Evolutionary conservation across 768 basidiomycete species (phyloP).

Genomic region (Mycena pura): DNA sequence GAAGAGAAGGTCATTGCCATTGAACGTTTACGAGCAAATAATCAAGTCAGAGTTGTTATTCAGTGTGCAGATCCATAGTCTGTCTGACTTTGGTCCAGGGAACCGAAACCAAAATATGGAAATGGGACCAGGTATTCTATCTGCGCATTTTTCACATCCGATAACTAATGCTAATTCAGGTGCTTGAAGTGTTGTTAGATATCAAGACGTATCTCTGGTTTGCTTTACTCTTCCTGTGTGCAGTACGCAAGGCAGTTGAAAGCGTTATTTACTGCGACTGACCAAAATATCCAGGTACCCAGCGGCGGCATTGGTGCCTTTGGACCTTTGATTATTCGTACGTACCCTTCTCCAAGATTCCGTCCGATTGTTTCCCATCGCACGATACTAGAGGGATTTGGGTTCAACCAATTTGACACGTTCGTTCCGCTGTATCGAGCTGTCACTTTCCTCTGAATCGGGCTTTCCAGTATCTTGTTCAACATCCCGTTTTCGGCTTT

Average conservation of each 20-base stretch:
- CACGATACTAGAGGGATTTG: conserved; percentile 40
- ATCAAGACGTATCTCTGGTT: conserved; percentile 52
- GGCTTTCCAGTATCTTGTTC: conserved; percentile 44
- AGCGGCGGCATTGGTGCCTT: conserved; percentile 50
- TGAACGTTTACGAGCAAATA: conserved; percentile 50
- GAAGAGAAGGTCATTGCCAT: conserved; percentile 51
- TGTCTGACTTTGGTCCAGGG: conserved; percentile 31
- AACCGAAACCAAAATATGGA: conserved; percentile 53
- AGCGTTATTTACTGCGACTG: too few species aligned
- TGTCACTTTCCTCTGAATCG: neutral
- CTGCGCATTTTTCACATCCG: neutral
- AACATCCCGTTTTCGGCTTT: conserved; percentile 54
- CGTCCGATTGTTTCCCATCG: neutral
- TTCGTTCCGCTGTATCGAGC: neutral
- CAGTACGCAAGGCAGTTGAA: too few species aligned
- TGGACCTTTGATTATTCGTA: conserved; percentile 50
- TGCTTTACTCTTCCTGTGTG: conserved; percentile 48
- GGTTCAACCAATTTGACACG: conserved; percentile 47
- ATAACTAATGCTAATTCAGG: neutral
- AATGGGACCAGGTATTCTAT: conserved; percentile 47
- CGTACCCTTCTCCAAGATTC: conserved; percentile 1
- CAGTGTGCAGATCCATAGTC: too few species aligned
- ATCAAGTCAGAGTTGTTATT: conserved; percentile 47
- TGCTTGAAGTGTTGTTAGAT: conserved; percentile 41
- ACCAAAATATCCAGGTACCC: conserved; percentile 32